Conservation (phyloP, 2,329 filamentous ascomycete species). For the Phaeosphaeria sp. region DNA sequence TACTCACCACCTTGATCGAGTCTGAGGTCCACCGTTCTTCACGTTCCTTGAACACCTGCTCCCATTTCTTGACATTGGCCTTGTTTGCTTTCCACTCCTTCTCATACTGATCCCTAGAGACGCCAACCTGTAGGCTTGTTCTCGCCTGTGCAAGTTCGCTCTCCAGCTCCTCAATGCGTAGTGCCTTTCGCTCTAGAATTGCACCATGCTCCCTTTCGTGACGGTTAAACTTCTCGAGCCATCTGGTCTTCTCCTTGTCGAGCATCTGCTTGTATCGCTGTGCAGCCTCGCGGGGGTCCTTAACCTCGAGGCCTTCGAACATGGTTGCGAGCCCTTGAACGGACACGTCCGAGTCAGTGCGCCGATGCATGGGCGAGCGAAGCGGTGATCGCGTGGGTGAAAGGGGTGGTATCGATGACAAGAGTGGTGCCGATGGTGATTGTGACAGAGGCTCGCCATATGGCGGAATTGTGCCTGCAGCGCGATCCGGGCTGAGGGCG, state of each 20-base stretch:
- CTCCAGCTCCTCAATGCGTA: slow-evolving; percentile 42
- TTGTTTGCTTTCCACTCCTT: slow-evolving; percentile 37
- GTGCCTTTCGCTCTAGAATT: slow-evolving; percentile 44
- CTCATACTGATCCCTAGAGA: slow-evolving; percentile 37
- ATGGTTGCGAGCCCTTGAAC: slow-evolving; percentile 65
- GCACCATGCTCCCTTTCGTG: slow-evolving; percentile 72
- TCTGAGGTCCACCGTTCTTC: slow-evolving; percentile 37
- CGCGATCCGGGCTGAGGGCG: slow-evolving; percentile 68
- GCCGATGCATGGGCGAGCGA: slow-evolving; percentile 23
- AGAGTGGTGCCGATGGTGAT: slow-evolving; percentile 8
- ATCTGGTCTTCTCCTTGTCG: slow-evolving; percentile 50
- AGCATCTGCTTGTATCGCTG: slow-evolving; percentile 53
- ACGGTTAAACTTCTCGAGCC: slow-evolving; percentile 42
- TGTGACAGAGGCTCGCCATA: slow-evolving; percentile 24
- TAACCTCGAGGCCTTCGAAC: slow-evolving; percentile 71
- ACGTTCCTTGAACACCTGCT: slow-evolving; percentile 37
- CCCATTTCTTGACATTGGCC: slow-evolving; percentile 42
- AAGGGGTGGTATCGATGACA: slow-evolving; percentile 7
- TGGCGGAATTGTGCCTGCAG: slow-evolving; percentile 55
- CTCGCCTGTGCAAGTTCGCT: slow-evolving; percentile 26
- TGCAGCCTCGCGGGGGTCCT: slow-evolving; percentile 54
- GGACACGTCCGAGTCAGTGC: slow-evolving; percentile 47
- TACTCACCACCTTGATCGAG: slow-evolving; percentile 35
- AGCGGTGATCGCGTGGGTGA: slow-evolving; percentile 22
- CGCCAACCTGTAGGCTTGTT: slow-evolving; percentile 29